phyloP scores from a whole-genome alignment of 768 basidiomycete genomes.

The Tylopilus plumbeoviolaceoides region DNA sequence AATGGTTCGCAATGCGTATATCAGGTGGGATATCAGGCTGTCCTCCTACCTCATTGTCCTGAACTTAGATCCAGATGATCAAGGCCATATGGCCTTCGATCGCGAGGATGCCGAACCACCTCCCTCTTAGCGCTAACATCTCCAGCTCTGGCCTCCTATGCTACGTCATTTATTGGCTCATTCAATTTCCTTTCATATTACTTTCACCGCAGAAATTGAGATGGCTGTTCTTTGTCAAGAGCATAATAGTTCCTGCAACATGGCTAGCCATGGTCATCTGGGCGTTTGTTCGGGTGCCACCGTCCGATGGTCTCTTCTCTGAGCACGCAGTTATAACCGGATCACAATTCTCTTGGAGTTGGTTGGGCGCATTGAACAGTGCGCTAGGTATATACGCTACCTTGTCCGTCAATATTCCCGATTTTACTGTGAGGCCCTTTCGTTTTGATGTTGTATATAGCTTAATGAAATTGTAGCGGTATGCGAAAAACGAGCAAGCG shows the following conservation, averaged over 20 bases:
- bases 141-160: no score
- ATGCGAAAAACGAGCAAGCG: slow-evolving; percentile 66
- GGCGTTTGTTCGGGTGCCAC: slow-evolving; percentile 66
- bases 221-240: slow-evolving; percentile 72
- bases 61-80: slow-evolving; percentile 44
- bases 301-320: slow-evolving; percentile 54
- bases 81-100: slow-evolving; percentile 31
- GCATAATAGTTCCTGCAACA: slow-evolving; percentile 56
- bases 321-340: slow-evolving; percentile 53
- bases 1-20: slow-evolving; percentile 70
- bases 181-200: slow-evolving; percentile 35
- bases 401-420: slow-evolving; percentile 76
- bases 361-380: slow-evolving; percentile 74
- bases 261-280: slow-evolving; percentile 75
- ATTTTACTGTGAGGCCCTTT: slow-evolving; percentile 55
- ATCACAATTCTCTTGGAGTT: slow-evolving; percentile 62
- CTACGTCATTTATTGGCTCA: no score
- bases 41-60: neutral
- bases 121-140: slow-evolving; percentile 22
- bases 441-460: neutral
- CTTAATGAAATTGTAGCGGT: slow-evolving; percentile 44
- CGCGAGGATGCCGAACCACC: slow-evolving; percentile 57
- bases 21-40: slow-evolving; percentile 36
- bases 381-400: slow-evolving; percentile 73
- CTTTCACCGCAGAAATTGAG: slow-evolving; percentile 75